Conservation (phyloP, 1,284 basidiomycete genomes). For the Neolentinus lepideus region DNA sequence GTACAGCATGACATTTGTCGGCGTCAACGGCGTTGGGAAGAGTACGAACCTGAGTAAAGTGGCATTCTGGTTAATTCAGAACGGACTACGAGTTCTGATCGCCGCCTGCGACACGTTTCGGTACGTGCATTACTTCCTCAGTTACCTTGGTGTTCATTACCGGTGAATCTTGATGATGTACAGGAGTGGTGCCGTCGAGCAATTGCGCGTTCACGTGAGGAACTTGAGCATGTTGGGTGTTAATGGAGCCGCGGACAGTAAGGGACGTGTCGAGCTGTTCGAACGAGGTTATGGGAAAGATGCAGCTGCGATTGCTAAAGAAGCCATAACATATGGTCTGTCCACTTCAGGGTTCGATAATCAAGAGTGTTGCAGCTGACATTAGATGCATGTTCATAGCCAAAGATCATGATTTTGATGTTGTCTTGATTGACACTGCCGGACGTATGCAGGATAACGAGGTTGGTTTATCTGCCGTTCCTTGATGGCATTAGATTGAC, state of each 20-base stretch:
- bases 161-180: constrained; percentile 4
- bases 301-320: constrained; percentile 94
- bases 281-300: constrained; percentile 99
- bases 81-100: constrained; percentile 88
- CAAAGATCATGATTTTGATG: constrained; percentile 84
- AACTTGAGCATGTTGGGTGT: constrained; percentile 88
- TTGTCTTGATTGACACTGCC: constrained; percentile 95
- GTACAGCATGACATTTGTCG: constrained; percentile 95
- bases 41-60: constrained; percentile 98
- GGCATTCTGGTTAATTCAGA: constrained; percentile 98
- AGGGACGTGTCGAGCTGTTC: constrained; percentile 84
- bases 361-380: constrained; percentile 2
- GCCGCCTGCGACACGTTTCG: constrained; percentile 99
- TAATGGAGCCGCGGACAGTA: constrained; percentile 59
- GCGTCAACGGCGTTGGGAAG: constrained; percentile 99
- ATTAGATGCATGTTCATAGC: constrained; percentile 34
- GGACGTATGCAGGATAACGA: constrained; percentile 99
- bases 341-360: neutral
- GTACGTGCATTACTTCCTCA: constrained; percentile 25
- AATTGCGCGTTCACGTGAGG: constrained; percentile 92
- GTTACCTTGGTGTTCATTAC: neutral
- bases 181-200: constrained; percentile 95
- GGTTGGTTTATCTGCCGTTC: constrained; percentile 31
- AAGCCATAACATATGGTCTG: constrained; percentile 86
- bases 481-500: constrained; percentile 1